These are phyloP conservation scores for Hansenula lynferdii DNA, from an alignment of 1,139 yeast genomes.

Conservation along the genomic window DNA sequence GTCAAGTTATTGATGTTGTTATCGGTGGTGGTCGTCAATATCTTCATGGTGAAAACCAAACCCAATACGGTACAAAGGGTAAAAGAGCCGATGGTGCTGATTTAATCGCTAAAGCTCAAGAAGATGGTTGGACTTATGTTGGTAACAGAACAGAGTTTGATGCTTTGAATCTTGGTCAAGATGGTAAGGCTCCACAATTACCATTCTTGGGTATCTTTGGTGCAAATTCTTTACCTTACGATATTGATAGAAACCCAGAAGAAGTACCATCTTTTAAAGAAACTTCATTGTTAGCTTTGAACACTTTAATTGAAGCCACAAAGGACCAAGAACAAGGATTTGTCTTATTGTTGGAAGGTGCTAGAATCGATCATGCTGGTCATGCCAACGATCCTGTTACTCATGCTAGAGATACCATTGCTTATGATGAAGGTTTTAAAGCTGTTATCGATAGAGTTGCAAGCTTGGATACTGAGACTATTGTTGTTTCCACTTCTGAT, in stretches of 20 bases:
- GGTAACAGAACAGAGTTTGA: constrained; percentile 18
- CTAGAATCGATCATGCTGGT: constrained; percentile 23
- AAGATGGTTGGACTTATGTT: constrained; percentile 21
- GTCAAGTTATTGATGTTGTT: constrained; percentile 20
- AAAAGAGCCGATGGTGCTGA: constrained; percentile 18
- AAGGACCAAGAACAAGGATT: constrained; percentile 20
- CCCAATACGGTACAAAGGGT: constrained; percentile 17
- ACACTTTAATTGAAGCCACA: constrained; percentile 20
- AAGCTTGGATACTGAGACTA: constrained; percentile 18
- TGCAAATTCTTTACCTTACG: constrained; percentile 14
- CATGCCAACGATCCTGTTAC: constrained; percentile 21
- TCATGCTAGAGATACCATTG: constrained; percentile 17
- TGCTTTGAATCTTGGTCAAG: constrained; percentile 6
- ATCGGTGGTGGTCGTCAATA: constrained; percentile 23
- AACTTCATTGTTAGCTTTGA: constrained; percentile 19
- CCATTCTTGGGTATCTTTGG: constrained; percentile 20
- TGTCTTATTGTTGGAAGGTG: constrained; percentile 22
- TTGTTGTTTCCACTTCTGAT: constrained; percentile 22
- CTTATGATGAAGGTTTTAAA: constrained; percentile 18
- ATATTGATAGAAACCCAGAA: constrained; percentile 19
- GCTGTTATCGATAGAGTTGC: constrained; percentile 22
- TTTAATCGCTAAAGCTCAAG: constrained; percentile 17
- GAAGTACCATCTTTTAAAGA: constrained; percentile 19
- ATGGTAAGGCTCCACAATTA: constrained; percentile 11
- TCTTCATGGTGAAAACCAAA: constrained; percentile 18